These are phyloP conservation scores for Bipolaris cookei DNA, from an alignment of 2,329 filamentous ascomycete genomes.

Conservation along the genomic window DNA sequence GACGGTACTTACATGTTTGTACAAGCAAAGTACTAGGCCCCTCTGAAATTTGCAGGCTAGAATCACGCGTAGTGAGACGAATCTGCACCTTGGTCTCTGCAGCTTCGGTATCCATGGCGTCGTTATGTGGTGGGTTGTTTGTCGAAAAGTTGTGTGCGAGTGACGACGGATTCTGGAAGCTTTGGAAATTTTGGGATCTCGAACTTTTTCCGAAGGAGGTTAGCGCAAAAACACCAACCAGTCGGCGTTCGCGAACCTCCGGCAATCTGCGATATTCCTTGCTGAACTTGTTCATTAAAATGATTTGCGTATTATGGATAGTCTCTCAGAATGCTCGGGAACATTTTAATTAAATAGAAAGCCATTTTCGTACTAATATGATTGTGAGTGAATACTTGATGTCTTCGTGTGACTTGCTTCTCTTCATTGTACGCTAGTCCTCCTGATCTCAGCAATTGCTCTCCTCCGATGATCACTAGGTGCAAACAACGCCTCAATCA, in stretches of 20 bases:
- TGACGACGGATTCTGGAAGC: slow-evolving; percentile 25
- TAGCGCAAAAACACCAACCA: slow-evolving; percentile 34
- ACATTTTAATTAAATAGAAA: background rate
- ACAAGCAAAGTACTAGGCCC: slow-evolving; percentile 42
- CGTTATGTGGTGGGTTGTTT: slow-evolving; percentile 7
- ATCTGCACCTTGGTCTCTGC: slow-evolving; percentile 45
- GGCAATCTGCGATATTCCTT: background rate
- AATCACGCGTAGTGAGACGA: slow-evolving; percentile 45
- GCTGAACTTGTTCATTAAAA: background rate
- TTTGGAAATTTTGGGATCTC: slow-evolving; percentile 37
- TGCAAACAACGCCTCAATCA: slow-evolving; percentile 69
- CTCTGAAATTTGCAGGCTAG: slow-evolving; percentile 41
- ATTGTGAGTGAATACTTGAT: background rate
- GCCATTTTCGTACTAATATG: background rate
- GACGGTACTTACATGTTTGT: slow-evolving; percentile 40
- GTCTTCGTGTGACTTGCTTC: background rate
- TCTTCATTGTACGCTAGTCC: slow-evolving; percentile 31
- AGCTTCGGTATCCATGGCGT: slow-evolving; percentile 35
- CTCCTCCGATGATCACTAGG: slow-evolving; percentile 65
- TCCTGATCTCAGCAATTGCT: slow-evolving; percentile 63
- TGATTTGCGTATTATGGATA: background rate
- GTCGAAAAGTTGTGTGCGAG: slow-evolving; percentile 7
- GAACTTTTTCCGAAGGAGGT: slow-evolving; percentile 36
- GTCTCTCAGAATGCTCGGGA: background rate
- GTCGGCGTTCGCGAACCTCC: slow-evolving; percentile 32